Percentiles rank a stretch among this genome's conserved stretches.
Evolutionary conservation across 1,284 basidiomycete species (phyloP).

Genomic region (Taiwanofungus camphoratus): DNA sequence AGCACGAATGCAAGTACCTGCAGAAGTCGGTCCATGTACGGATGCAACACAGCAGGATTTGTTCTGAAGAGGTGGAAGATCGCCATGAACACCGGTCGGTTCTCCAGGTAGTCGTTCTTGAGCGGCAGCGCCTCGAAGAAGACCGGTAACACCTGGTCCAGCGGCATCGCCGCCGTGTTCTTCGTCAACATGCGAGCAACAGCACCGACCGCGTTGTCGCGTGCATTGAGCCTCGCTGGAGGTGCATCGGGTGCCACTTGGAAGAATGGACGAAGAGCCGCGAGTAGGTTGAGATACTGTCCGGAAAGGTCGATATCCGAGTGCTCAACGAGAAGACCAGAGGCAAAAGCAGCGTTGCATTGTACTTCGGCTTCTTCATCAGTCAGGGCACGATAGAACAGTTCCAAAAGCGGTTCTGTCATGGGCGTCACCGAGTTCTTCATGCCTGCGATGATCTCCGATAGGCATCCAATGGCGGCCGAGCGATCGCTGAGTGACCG

Average conservation of each 20-base stretch:
- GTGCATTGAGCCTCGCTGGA: conserved; percentile 73
- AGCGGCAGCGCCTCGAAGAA: conserved; percentile 83
- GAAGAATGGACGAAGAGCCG: conserved; percentile 83
- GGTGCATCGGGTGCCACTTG: conserved; percentile 55
- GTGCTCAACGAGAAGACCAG: conserved; percentile 90
- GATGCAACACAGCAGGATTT: conserved; percentile 65
- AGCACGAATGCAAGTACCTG: conserved; percentile 83
- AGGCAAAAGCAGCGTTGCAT: conserved; percentile 94
- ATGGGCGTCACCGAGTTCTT: conserved; percentile 83
- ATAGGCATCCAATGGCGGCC: conserved; percentile 89
- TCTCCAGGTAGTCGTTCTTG: conserved; percentile 86
- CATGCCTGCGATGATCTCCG: conserved; percentile 94
- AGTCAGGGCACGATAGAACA: conserved; percentile 79
- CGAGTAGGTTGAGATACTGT: conserved; percentile 80
- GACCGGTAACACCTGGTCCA: conserved; percentile 87
- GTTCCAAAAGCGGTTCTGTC: conserved; percentile 79
- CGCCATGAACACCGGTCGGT: conserved; percentile 84
- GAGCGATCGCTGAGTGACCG: conserved; percentile 90
- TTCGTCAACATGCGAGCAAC: conserved; percentile 86
- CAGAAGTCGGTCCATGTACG: conserved; percentile 81
- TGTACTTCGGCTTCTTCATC: conserved; percentile 91
- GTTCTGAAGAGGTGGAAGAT: conserved; percentile 86
- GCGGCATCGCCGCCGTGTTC: conserved; percentile 78
- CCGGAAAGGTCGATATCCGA: conserved; percentile 77
- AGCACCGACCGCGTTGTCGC: conserved; percentile 94